Conservation (phyloP, 768 basidiomycete genomes). For the Termitomyces sp. region DNA sequence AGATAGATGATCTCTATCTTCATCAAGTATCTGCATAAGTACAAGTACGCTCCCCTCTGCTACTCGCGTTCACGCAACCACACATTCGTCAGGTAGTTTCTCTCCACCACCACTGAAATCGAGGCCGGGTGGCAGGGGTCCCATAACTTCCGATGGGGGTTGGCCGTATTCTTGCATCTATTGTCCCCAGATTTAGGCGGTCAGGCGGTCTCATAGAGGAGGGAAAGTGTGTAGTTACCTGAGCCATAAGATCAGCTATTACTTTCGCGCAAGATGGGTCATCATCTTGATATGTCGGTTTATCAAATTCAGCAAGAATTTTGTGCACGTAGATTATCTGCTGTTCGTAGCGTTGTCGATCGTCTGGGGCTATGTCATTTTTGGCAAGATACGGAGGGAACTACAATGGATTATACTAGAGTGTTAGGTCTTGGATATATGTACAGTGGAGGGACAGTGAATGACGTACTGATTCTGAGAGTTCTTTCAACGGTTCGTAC, state of each 20-base stretch:
- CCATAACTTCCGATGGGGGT: constrained; percentile 82
- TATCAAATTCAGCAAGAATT: constrained; percentile 67
- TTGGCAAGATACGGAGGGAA: constrained; percentile 74
- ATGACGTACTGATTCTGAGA: constrained; percentile 57
- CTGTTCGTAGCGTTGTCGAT: constrained; percentile 58
- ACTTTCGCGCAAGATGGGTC: constrained; percentile 40
- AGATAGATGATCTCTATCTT: too few species aligned
- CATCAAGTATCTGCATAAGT: too few species aligned
- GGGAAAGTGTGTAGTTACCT: constrained; percentile 20
- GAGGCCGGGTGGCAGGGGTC: constrained; percentile 72
- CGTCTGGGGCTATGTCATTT: constrained; percentile 50
- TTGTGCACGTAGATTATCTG: constrained; percentile 55
- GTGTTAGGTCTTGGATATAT: neutral
- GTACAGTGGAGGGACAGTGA: neutral
- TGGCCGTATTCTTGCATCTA: constrained; percentile 80
- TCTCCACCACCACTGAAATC: constrained; percentile 37
- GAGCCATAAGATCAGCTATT: constrained; percentile 69
- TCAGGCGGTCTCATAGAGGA: neutral
- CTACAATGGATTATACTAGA: constrained; percentile 29
- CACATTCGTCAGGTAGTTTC: constrained; percentile 10
- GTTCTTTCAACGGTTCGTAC: constrained; percentile 84
- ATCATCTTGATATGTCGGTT: constrained; percentile 52
- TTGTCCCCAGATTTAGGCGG: too few species aligned
- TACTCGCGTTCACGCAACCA: neutral
- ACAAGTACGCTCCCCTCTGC: too few species aligned